Conservation (phyloP, 1,139 yeast species). For the Diutina rugosa region DNA sequence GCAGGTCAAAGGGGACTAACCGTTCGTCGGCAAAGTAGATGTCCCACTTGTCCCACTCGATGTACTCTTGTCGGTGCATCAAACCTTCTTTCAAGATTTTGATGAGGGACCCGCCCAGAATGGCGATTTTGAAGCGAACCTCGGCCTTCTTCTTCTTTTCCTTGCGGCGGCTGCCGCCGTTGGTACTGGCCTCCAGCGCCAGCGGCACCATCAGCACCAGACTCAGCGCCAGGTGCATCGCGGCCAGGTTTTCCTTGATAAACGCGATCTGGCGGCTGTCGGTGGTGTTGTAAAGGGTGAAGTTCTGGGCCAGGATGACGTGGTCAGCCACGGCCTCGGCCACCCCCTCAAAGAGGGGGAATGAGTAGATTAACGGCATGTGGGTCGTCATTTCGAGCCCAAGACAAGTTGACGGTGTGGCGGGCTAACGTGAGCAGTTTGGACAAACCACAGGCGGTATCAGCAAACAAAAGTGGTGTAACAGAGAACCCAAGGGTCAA, state of each 20-base stretch:
- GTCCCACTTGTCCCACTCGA: slow-evolving; percentile 93
- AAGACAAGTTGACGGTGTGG: background rate
- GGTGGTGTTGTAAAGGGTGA: slow-evolving; percentile 43
- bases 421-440: background rate
- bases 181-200: background rate
- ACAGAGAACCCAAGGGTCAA: background rate
- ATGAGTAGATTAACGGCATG: slow-evolving; percentile 83
- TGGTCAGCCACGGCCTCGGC: slow-evolving; percentile 94
- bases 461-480: background rate
- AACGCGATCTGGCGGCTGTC: slow-evolving; percentile 20
- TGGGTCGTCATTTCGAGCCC: slow-evolving; percentile 67
- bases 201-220: slow-evolving; percentile 1
- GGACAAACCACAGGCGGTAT: background rate
- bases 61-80: slow-evolving; percentile 49
- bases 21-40: slow-evolving; percentile 95
- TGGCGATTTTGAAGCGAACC: slow-evolving; percentile 74
- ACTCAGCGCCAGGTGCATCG: background rate
- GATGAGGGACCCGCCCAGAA: slow-evolving; percentile 86
- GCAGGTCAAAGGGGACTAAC: slow-evolving; percentile 74
- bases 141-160: slow-evolving; percentile 26
- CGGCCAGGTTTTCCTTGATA: background rate
- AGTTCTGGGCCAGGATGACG: slow-evolving; percentile 68
- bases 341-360: slow-evolving; percentile 78
- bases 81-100: slow-evolving; percentile 80
- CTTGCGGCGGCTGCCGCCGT: background rate